Evolutionary conservation across 176 grass and related monocot genomes (phyloP), one percentile per base, ranked within the genome.

Genomic region (Oryza meridionalis): DNA sequence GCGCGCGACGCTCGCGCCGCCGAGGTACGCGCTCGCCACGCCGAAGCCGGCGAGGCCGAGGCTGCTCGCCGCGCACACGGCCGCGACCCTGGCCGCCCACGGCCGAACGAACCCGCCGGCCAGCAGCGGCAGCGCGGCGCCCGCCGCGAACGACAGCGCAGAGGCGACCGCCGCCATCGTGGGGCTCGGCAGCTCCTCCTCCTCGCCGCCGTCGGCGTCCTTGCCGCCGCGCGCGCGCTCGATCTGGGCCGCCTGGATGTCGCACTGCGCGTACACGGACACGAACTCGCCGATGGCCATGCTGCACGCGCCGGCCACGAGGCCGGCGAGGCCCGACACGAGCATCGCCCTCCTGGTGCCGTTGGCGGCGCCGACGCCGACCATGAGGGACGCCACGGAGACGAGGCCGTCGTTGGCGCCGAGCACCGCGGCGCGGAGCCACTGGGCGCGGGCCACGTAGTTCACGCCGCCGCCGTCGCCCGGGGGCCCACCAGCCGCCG

Each of bases 201-300:
- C 71, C 9, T 83, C 32, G 55, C 46, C 43, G 11, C 79, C 40
- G 3, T 38, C 24, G 76, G 3, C 6, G 29, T 0, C 73, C 47
- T 8, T 50, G 7, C 0, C 32, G 2, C 26, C n/a, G 44, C 27
- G 49, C 0, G 49, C 26, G 25, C 71, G 64, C 55, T 86, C 21
- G 10, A 87, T 79, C 19, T 89, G 76, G 19, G 83, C 85, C 50
- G 78, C 82, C 67, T 94, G 70, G 51, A 94, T 91, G 65, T 94
- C 92, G 47, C 85, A 89, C 80, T 94, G 92, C 29, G 97, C 82
- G 71, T 96, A 94, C 51, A 98, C 92, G 31, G 92, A 98, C 5
- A 98, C 95, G 81, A 90, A 98, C 81, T 98, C 95, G 8, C 95
- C 95, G 82, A 98, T 98, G 61, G 92, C 92, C 95, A 98, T 98